Percentiles rank a stretch among this genome's conserved stretches.
These are phyloP conservation scores for Corylus avellana DNA, from an alignment of 306 rosid species.

Conservation along the genomic window DNA sequence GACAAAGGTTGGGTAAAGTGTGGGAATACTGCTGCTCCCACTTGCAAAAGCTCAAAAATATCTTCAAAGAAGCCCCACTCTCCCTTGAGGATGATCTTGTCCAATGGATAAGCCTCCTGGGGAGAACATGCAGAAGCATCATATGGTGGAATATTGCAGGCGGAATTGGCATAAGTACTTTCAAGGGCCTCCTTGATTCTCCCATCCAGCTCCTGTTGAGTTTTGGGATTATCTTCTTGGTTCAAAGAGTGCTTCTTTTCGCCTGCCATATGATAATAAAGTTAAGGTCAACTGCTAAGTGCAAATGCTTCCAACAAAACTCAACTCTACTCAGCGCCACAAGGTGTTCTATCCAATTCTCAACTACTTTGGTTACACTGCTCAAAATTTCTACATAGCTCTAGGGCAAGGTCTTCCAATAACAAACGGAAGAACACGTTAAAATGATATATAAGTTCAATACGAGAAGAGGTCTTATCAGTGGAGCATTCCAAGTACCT, in stretches of 20 bases:
- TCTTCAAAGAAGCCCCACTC: conserved; percentile 78
- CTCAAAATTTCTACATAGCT: not conserved
- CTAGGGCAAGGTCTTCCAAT: not conserved
- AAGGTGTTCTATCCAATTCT: not conserved
- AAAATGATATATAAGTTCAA: not conserved
- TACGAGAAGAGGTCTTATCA: not conserved
- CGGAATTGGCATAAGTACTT: conserved; percentile 39
- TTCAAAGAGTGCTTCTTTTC: conserved; percentile 42
- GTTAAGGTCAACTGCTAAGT: conserved; percentile 8
- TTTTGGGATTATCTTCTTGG: conserved; percentile 49
- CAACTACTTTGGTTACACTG: not conserved
- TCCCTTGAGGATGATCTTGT: conserved; percentile 65
- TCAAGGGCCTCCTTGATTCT: conserved; percentile 61
- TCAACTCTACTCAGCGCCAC: conserved; percentile 13
- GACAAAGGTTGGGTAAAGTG: conserved; percentile 68
- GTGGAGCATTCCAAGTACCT: not conserved
- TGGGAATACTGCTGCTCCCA: conserved; percentile 33
- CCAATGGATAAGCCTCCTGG: conserved; percentile 71
- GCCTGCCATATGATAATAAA: conserved; percentile 45
- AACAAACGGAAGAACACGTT: not conserved
- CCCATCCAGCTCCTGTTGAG: conserved; percentile 52
- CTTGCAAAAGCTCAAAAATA: conserved; percentile 46
- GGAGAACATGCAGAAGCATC: conserved; percentile 67
- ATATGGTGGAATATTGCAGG: conserved; percentile 73
- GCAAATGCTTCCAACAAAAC: conserved; percentile 23